Evolutionary conservation across 108 stramenopile species (phyloP).

Genomic region (Nitzschia sp.): DNA sequence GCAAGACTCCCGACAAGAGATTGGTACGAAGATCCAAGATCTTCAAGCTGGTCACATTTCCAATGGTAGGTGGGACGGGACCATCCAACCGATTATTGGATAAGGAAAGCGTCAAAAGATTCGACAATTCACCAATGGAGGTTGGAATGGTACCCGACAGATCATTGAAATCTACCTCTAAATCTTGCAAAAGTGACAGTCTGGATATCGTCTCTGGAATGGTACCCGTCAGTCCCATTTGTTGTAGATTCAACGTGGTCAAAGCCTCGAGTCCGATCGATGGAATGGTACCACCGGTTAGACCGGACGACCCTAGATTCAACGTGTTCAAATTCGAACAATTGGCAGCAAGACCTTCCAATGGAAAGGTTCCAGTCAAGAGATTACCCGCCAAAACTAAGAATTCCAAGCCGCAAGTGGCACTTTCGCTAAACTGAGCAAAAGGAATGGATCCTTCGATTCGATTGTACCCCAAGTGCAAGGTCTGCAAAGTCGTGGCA

Average conservation of each 20-base stretch:
- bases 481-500: conserved; percentile 23
- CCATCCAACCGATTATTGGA: conserved; percentile 1
- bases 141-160: conserved; percentile 7
- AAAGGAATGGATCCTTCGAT: conserved; percentile 50
- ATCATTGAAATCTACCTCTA: neutral
- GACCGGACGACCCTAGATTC: neutral
- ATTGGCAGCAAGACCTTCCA: conserved; percentile 3
- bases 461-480: conserved; percentile 41
- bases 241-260: neutral
- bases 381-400: neutral
- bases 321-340: neutral
- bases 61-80: conserved; percentile 2
- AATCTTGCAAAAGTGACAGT: neutral
- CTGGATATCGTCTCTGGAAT: neutral
- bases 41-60: neutral
- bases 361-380: conserved; percentile 5
- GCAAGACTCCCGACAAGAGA: neutral
- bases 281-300: neutral
- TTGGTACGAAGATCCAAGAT: conserved; percentile 1
- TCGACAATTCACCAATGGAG: neutral
- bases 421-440: neutral
- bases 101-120: neutral
- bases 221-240: neutral
- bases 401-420: neutral
- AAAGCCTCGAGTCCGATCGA: neutral